phyloP scores from a whole-genome alignment of 768 basidiomycete genomes.

The Auriscalpium microsporum region DNA sequence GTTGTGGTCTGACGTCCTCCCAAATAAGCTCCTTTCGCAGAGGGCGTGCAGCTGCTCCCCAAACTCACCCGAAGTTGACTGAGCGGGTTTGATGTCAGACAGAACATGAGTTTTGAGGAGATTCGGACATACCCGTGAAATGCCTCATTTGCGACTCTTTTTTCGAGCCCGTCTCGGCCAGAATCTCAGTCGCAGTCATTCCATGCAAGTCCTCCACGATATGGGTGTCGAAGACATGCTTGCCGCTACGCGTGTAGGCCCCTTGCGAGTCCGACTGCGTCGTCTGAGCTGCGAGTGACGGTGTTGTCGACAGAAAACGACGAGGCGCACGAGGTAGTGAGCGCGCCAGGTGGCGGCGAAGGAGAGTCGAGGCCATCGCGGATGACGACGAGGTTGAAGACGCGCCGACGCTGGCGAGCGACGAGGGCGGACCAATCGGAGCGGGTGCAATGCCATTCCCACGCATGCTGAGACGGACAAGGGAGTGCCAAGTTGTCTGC shows the following conservation, averaged over 20 bases:
- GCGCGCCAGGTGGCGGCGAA: constrained; percentile 48
- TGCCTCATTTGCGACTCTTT: constrained; percentile 82
- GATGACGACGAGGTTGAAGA: constrained; percentile 21
- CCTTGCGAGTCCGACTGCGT: constrained; percentile 14
- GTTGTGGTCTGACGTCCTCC: constrained; percentile 65
- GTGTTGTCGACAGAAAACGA: constrained; percentile 21
- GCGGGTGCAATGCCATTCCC: not conserved
- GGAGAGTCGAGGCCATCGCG: constrained; percentile 56
- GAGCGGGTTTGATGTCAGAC: constrained; percentile 1
- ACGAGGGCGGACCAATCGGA: not conserved
- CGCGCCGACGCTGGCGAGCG: not conserved
- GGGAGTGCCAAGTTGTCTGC: not conserved
- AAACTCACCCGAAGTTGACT: constrained; percentile 86
- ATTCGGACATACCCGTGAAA: constrained; percentile 64
- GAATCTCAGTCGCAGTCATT: constrained; percentile 68
- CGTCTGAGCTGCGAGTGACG: constrained; percentile 30
- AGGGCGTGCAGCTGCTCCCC: too few species aligned
- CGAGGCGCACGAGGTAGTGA: constrained; percentile 29
- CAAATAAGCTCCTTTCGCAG: too few species aligned
- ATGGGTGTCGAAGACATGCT: constrained; percentile 56
- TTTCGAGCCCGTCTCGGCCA: constrained; percentile 62
- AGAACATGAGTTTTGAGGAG: not conserved
- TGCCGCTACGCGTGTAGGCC: constrained; percentile 26
- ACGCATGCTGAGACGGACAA: not conserved
- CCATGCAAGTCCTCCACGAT: constrained; percentile 81